A percentile compares a stretch with the other conserved stretches of the same genome.
These are phyloP conservation scores for Aurantiochytrium sp. DNA, from an alignment of 108 stramenopile species.

Conservation along the genomic window DNA sequence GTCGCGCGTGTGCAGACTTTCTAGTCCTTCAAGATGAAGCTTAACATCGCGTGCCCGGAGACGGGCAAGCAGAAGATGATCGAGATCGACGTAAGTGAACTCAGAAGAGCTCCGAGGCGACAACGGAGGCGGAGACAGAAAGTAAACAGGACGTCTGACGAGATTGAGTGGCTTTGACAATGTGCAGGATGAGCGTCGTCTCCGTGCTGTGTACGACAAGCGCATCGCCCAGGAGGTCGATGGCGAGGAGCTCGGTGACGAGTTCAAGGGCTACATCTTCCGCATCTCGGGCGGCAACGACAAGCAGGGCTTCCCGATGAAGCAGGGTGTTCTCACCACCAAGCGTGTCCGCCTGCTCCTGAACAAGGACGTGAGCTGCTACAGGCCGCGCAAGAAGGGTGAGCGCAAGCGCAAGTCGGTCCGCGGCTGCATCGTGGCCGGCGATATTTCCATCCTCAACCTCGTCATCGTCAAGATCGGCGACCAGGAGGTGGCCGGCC, in stretches of 20 bases:
- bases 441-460: conserved; percentile 97
- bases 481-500: conserved; percentile 79
- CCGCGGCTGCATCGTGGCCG: conserved; percentile 96
- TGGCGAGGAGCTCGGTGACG: conserved; percentile 88
- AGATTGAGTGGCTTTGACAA: too few species aligned
- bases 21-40: conserved; percentile 55
- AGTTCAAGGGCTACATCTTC: conserved; percentile 91
- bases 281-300: conserved; percentile 98
- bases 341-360: conserved; percentile 93
- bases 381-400: conserved; percentile 84
- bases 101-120: conserved; percentile 70
- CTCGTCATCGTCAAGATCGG: conserved; percentile 92
- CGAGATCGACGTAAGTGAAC: conserved; percentile 79
- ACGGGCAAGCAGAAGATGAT: conserved; percentile 95
- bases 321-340: conserved; percentile 96
- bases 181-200: neutral
- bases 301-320: conserved; percentile 99
- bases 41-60: conserved; percentile 95
- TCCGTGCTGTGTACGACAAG: conserved; percentile 90
- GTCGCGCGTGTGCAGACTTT: too few species aligned
- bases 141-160: too few species aligned
- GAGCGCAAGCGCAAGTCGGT: conserved; percentile 99
- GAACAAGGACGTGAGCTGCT: conserved; percentile 83
- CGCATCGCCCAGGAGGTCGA: conserved; percentile 98
- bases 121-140: too few species aligned